Evolutionary conservation across 805 yeast genomes (phyloP).

Genomic region (Jamesozyma hellenica): DNA sequence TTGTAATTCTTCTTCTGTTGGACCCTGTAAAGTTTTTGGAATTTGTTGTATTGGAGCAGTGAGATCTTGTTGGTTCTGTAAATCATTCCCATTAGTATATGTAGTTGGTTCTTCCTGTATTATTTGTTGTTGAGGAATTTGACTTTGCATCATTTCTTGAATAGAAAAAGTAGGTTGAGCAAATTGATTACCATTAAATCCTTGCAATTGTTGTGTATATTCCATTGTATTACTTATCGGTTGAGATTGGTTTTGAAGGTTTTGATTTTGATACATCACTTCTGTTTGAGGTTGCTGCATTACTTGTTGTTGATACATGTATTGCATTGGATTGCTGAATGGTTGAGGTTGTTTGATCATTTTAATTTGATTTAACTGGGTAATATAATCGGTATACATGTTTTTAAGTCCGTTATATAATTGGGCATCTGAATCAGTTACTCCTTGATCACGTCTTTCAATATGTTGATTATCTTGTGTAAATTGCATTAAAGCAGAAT

Average conservation of each 20-base stretch:
- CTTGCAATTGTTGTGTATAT: neutral
- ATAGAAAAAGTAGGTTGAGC: neutral
- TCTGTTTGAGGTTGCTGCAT: neutral
- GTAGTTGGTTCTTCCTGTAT: too few species aligned
- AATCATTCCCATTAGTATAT: too few species aligned
- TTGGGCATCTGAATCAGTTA: slow-evolving; percentile 23
- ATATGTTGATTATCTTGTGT: slow-evolving; percentile 24
- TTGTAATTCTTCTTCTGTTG: neutral
- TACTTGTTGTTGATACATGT: neutral
- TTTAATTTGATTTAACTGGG: slow-evolving; percentile 16
- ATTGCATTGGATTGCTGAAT: neutral
- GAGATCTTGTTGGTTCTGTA: too few species aligned
- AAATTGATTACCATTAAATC: too few species aligned
- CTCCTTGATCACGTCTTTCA: slow-evolving; percentile 13
- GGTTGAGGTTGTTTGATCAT: slow-evolving; percentile 2
- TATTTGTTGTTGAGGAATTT: neutral
- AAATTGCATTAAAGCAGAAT: slow-evolving; percentile 17
- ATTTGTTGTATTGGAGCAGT: too few species aligned
- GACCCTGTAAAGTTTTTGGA: too few species aligned
- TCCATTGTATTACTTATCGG: too few species aligned
- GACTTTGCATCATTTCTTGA: neutral
- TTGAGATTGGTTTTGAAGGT: neutral
- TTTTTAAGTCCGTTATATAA: slow-evolving; percentile 23
- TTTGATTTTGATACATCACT: neutral
- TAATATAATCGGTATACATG: slow-evolving; percentile 26